Evolutionary conservation across 1,284 basidiomycete genomes (phyloP).

Genomic region (Marasmius oreades): DNA sequence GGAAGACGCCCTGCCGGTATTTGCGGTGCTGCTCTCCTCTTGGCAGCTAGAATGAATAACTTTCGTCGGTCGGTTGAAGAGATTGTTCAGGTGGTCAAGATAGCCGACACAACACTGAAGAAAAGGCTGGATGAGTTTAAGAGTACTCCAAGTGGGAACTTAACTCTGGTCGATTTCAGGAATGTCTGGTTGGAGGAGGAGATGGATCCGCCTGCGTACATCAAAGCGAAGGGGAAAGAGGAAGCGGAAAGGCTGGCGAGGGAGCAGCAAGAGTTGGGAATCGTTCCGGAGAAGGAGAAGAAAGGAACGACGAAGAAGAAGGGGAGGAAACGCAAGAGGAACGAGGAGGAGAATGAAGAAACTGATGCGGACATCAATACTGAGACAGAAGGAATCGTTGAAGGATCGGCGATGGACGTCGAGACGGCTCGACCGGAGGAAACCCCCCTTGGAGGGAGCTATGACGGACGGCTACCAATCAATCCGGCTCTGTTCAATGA

Average conservation of each 20-base stretch:
- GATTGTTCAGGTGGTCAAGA: slow-evolving; percentile 98
- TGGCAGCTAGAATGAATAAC: slow-evolving; percentile 98
- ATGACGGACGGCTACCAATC: slow-evolving; percentile 24
- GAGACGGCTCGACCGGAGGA: slow-evolving; percentile 36
- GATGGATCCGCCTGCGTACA: slow-evolving; percentile 87
- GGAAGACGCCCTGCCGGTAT: slow-evolving; percentile 96
- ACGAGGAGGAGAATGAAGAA: slow-evolving; percentile 30
- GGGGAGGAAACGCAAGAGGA: slow-evolving; percentile 36
- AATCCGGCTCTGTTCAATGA: slow-evolving; percentile 44
- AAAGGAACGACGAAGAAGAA: slow-evolving; percentile 27
- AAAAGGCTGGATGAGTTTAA: slow-evolving; percentile 97
- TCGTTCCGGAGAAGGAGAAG: slow-evolving; percentile 27
- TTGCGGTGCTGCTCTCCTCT: slow-evolving; percentile 91
- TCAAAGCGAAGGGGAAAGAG: slow-evolving; percentile 70
- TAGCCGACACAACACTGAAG: slow-evolving; percentile 90
- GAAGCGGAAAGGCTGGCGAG: slow-evolving; percentile 50
- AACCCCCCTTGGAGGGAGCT: slow-evolving; percentile 15
- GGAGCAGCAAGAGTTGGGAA: slow-evolving; percentile 29
- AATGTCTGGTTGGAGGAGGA: slow-evolving; percentile 91
- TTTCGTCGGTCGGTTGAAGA: slow-evolving; percentile 92
- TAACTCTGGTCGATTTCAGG: slow-evolving; percentile 91
- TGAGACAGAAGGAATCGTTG: slow-evolving; percentile 37
- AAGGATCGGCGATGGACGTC: slow-evolving; percentile 30
- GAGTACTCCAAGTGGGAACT: slow-evolving; percentile 78
- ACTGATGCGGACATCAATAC: slow-evolving; percentile 40